Evolutionary conservation across 2,329 filamentous ascomycete genomes (phyloP).

Genomic region (Paracoccidioides lutzii): DNA sequence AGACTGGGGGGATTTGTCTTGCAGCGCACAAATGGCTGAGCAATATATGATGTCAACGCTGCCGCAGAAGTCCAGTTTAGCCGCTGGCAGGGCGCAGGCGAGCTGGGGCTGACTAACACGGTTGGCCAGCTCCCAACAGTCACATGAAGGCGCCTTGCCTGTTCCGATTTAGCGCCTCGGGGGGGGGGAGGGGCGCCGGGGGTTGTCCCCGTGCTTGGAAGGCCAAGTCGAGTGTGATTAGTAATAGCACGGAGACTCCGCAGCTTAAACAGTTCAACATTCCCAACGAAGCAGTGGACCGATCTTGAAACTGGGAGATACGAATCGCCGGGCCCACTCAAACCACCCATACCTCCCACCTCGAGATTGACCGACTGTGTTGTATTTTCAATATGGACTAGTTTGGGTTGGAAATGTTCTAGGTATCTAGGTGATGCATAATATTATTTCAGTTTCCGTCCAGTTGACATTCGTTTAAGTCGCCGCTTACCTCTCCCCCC

Average conservation of each 20-base stretch:
- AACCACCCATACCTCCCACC: no score
- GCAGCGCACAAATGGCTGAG: not conserved
- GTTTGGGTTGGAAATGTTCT: no score
- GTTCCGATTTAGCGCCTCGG: not conserved
- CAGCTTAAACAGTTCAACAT: not conserved
- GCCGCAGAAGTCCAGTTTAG: not conserved
- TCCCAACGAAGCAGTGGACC: no score
- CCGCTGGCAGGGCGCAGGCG: not conserved
- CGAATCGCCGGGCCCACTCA: no score
- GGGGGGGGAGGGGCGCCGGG: no score
- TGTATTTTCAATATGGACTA: no score
- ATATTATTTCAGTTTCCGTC: not conserved
- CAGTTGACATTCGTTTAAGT: not conserved
- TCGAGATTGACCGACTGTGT: no score
- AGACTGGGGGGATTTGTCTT: not conserved
- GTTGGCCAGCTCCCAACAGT: no score
- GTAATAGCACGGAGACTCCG: not conserved
- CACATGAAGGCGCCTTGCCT: not conserved
- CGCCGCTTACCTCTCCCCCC: not conserved
- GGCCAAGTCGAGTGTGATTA: no score
- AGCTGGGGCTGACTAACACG: not conserved
- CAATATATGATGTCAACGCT: constrained; percentile 1
- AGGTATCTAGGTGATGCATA: no score
- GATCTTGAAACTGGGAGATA: no score
- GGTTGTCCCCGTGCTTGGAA: no score